Base-by-base conservation (phyloP, 1,139 yeast species). In the Debaryomycetaceae sp. region DNA sequence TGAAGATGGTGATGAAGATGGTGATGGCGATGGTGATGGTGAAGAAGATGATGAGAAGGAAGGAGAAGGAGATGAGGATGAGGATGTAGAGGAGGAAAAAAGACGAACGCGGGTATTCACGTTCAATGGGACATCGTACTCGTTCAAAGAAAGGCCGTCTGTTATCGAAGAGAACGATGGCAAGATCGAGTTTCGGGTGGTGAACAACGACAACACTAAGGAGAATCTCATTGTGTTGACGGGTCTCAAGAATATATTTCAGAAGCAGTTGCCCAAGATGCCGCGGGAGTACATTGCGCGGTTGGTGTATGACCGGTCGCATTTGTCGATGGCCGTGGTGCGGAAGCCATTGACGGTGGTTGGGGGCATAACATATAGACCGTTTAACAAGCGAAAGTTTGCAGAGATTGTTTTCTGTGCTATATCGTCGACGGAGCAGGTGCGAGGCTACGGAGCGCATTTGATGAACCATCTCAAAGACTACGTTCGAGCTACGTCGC, bases 341-440 rank as follows among this genome's bases (percentile, higher is more conserved):
- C 73, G 96, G 45, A 87, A 87, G 51, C 97, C 97, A 9, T 65
- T 92, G 50, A 87, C 95, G 0, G 98, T 92, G 22, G 98, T 92
- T 2, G 99, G 99, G 31, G 99, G 99, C 3, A 91, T 92, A 40
- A 94, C 99, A 0, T 91, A 87, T 58, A 74, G 97, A 43, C 98
- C 99, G 2, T 92, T 92, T 63, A 87, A 88, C 55, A 80, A 81
- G 41, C 77, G 96, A 45, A 84, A 80, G 53, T 94, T 92, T 72
- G 99, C 98, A 1, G 99, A 92, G 63, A 92, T 92, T 67, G 99
- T 94, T 17, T 92, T 92, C 56, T 92, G 97, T 75, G 99, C 99
- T 19, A 92, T 92, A 42, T 85, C 95, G 32, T 88, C 97, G 3
- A 88, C 97, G 0, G 98, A 92, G 59, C 99, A 92, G 67, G 98